These are phyloP conservation scores for Fusarium sublunatum DNA, from an alignment of 2,329 filamentous ascomycete species.

Conservation along the genomic window DNA sequence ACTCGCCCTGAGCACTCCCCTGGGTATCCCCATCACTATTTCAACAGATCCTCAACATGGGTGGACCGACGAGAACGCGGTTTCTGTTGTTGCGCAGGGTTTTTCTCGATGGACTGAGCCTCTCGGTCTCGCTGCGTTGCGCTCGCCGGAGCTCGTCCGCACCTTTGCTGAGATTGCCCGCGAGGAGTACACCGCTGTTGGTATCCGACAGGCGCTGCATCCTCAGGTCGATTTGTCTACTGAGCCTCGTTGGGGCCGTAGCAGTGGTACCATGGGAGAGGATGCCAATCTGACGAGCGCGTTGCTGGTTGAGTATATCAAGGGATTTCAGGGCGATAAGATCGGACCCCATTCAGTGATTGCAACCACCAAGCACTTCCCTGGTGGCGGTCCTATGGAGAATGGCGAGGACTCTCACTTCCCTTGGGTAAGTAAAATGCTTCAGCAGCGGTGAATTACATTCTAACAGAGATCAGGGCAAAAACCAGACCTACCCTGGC, in stretches of 20 bases:
- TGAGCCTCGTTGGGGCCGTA: conserved; percentile 63
- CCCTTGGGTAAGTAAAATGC: conserved; percentile 41
- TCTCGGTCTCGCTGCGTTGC: conserved; percentile 61
- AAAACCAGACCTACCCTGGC: conserved; percentile 63
- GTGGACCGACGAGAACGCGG: conserved; percentile 53
- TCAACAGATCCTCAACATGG: conserved; percentile 61
- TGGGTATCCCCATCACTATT: conserved; percentile 62
- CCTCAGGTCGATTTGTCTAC: conserved; percentile 64
- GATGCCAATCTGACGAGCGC: conserved; percentile 56
- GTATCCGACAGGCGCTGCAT: conserved; percentile 60
- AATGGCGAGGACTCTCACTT: conserved; percentile 66
- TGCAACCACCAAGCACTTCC: conserved; percentile 66
- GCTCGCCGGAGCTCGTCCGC: conserved; percentile 56
- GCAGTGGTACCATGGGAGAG: conserved; percentile 60
- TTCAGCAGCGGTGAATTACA: conserved; percentile 36
- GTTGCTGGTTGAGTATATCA: conserved; percentile 57
- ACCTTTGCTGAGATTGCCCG: conserved; percentile 61
- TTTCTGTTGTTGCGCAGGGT: conserved; percentile 47
- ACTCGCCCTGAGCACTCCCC: conserved; percentile 56
- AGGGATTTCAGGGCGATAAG: conserved; percentile 59
- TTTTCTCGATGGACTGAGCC: conserved; percentile 65
- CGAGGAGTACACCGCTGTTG: conserved; percentile 57
- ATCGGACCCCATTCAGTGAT: conserved; percentile 58
- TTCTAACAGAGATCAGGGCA: conserved; percentile 51
- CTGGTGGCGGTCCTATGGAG: conserved; percentile 61